Evolutionary conservation across 192 early-diverging fungal species (phyloP).

Genomic region (Coemansia sp.): DNA sequence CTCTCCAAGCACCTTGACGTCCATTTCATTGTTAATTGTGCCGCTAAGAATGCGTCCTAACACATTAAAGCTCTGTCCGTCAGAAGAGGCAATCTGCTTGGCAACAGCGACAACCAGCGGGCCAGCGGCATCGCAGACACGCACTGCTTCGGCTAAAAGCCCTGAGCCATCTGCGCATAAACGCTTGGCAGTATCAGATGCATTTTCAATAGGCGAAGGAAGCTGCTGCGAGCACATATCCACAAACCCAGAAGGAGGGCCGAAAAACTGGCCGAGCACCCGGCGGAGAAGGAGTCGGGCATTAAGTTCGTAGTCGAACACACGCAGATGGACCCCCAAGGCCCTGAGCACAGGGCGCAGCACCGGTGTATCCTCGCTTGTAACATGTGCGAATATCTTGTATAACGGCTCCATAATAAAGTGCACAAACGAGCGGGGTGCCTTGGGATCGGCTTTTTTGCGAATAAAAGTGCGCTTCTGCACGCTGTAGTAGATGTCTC

Average conservation of each 20-base stretch:
- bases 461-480: constrained; percentile 81
- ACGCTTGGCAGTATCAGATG: constrained; percentile 60
- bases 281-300: constrained; percentile 82
- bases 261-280: constrained; percentile 90
- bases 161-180: constrained; percentile 67
- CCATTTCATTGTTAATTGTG: constrained; percentile 71
- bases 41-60: constrained; percentile 97
- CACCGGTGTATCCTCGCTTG: constrained; percentile 54
- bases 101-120: constrained; percentile 91
- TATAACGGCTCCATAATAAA: constrained; percentile 95
- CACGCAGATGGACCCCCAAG: constrained; percentile 83
- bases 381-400: constrained; percentile 84
- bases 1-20: constrained; percentile 90
- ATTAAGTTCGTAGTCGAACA: constrained; percentile 74
- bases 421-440: constrained; percentile 85
- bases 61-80: constrained; percentile 84
- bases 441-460: constrained; percentile 57
- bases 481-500: constrained; percentile 89
- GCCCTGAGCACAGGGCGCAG: constrained; percentile 72
- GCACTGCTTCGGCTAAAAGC: constrained; percentile 69
- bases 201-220: constrained; percentile 79
- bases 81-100: constrained; percentile 87
- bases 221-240: constrained; percentile 85
- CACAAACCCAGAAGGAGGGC: constrained; percentile 80
- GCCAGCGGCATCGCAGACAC: constrained; percentile 79